A percentile compares a stretch with the other conserved stretches of the same genome.
phyloP scores from a whole-genome alignment of 1,139 yeast genomes.

The Candida sp. region DNA sequence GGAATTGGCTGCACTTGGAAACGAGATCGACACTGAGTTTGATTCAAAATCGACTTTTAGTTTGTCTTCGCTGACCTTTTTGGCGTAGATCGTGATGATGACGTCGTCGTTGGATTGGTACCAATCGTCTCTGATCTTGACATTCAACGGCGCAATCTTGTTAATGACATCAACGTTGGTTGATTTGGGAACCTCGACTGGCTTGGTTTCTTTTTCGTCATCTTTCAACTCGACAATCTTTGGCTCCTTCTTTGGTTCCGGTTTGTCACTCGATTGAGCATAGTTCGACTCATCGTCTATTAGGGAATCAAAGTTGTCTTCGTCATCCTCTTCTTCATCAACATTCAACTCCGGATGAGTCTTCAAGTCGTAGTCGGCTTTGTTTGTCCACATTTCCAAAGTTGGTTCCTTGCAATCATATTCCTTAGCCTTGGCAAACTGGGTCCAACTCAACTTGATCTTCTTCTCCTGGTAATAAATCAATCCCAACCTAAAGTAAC shows the following conservation, averaged over 20 bases:
- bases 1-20: conserved; percentile 50
- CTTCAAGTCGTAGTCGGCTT: conserved; percentile 41
- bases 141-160: conserved; percentile 43
- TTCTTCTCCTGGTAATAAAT: conserved; percentile 51
- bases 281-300: conserved; percentile 8
- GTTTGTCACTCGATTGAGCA: conserved; percentile 7
- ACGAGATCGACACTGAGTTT: conserved; percentile 39
- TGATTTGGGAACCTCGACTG: conserved; percentile 14
- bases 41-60: conserved; percentile 39
- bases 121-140: conserved; percentile 75
- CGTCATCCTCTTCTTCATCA: conserved; percentile 17
- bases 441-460: conserved; percentile 48
- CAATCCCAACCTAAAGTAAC: conserved; percentile 64
- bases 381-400: conserved; percentile 54
- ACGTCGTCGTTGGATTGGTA: conserved; percentile 65
- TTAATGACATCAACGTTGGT: conserved; percentile 38
- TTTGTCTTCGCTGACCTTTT: conserved; percentile 55
- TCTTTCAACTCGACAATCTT: conserved; percentile 6
- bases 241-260: conserved; percentile 4
- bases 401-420: conserved; percentile 52
- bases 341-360: conserved; percentile 21
- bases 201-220: conserved; percentile 6
- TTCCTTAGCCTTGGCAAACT: conserved; percentile 53
- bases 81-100: conserved; percentile 75
- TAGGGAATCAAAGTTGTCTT: conserved; percentile 5